Base-by-base conservation (phyloP, 768 basidiomycete species). In the Daedaleopsis sinensis region DNA sequence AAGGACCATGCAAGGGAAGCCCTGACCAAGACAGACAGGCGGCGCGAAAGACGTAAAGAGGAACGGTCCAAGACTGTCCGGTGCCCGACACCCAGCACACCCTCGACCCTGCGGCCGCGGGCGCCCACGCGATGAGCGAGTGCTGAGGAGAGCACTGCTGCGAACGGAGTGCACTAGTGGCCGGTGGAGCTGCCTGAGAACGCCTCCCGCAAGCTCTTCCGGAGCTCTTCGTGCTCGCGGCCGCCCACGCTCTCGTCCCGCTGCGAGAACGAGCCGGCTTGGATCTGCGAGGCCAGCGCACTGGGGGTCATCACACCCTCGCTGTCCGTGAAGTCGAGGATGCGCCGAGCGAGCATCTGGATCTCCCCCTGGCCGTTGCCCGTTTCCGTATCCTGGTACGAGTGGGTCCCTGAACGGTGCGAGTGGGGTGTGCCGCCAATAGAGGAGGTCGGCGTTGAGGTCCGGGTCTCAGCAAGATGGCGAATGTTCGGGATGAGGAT, bases 321-420 rank as follows among this genome's bases (percentile, higher is more conserved):
- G 1, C 79, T 70, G 51, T 91, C 91, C 18, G 94, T 87, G 67
- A 94, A 85, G 67, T 96, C 94, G 56, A 96, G 76, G 54, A 97
- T 97, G 64, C 93, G 84, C 48, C 89, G 81, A 9, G 90, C 88
- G 47, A 98, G 84, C 27, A 89, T 78, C 63, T 93, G 89, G 65
- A 98, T 98, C 78, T 98, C 96, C 39, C 91, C 88, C 65, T 92
- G 91, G 9, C 95, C 95, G 59, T 95, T 93, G 2, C 88, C 92
- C 2, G 88, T 86, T 44, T 93, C 91, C 16, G 91, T 93, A 46
- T 90, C 93, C 60, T 89, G 89, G 67, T 90, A 89, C 42, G 91
- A 92, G 58, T 88, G 87, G 37, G 80, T 74, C 59, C 80, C 82
- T 19, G 90, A 87, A 68, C 83, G 84, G 69, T 90, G 84, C 57